Conservation (phyloP, 1,139 yeast species). For the Scheffersomyces illinoinensis region DNA sequence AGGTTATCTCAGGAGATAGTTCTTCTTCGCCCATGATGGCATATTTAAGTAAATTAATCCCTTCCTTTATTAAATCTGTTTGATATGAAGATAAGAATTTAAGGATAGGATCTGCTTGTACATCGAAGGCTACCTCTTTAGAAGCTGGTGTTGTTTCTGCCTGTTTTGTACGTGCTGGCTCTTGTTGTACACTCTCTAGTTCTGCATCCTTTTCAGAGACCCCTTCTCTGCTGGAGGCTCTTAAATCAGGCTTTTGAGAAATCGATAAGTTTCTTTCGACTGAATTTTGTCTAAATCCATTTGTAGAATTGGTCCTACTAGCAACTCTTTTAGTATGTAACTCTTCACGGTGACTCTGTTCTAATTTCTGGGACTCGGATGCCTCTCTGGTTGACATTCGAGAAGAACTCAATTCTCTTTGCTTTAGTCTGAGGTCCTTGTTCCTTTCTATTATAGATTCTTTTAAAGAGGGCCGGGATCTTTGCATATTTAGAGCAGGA, state of each 20-base stretch:
- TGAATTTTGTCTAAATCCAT: not conserved
- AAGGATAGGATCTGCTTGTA: conserved; percentile 35
- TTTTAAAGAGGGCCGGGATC: conserved; percentile 31
- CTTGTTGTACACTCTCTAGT: not conserved
- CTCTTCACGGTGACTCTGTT: not conserved
- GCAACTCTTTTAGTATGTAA: not conserved
- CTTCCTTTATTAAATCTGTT: conserved; percentile 31
- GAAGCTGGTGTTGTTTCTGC: conserved; percentile 2
- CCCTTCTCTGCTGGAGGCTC: not conserved
- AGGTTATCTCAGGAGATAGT: conserved; percentile 24
- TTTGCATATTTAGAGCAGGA: conserved; percentile 9
- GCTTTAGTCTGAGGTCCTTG: conserved; percentile 28
- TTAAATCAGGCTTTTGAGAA: not conserved
- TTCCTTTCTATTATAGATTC: conserved; percentile 37
- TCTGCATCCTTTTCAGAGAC: not conserved
- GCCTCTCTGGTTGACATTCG: conserved; percentile 26
- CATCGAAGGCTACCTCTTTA: conserved; percentile 16
- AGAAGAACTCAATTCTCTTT: conserved; percentile 17
- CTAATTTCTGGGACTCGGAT: not conserved
- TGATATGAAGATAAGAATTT: conserved; percentile 35
- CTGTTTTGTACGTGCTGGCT: not conserved
- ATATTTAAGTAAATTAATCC: conserved; percentile 37
- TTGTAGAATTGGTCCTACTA: not conserved
- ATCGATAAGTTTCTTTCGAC: not conserved
- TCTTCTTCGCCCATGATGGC: conserved; percentile 43